Evolutionary conservation across 768 basidiomycete genomes (phyloP), one percentile per base, ranked within the genome.

Genomic region (Gloeopeniophorella convolvens): DNA sequence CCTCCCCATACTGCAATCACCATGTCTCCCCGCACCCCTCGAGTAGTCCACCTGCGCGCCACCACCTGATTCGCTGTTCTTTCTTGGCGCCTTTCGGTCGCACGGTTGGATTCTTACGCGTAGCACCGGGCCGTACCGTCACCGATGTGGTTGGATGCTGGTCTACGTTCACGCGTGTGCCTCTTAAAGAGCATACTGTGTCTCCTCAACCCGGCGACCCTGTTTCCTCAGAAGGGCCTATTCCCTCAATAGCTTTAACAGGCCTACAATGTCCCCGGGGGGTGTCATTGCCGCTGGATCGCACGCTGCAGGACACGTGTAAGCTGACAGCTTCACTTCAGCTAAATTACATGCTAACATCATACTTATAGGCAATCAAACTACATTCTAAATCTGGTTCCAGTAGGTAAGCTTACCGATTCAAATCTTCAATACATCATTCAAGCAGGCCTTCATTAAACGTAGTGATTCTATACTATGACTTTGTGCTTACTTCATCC

Each of bases 391-490:
- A 26, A 26, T 24, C 2, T 53, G 28, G 35, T 34, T 3, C 43
- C 51, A 15, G 2, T 37, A 23, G 34, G 51, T 53, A 35, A 53
- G 51, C 28, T 15, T 20, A 4, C 21, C 9, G 13, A 10, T 26
- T 2, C 11, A 28, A 5, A 5, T 13, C n/a, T 18, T 28, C 18
- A 11, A 41, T 21, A 23, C 20, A 21, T 9, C 10, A n/a, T n/a
- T n/a, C n/a, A n/a, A n/a, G n/a, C n/a, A n/a, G n/a, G n/a, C n/a
- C n/a, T 7, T 2, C 20, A 16, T 21, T 46, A 34, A 23, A 15
- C 9, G 15, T 36, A 67, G 66, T 45, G 26, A 45, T 67, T 5
- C 44, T 67, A 24, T 60, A 63, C 36, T 67, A 66, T 51, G 65
- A 67, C 56, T 65, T 60, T 40, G 1, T 59, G n/a, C 45, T 65